Percentiles rank a stretch among this genome's conserved stretches.
Evolutionary conservation across 345 rosid species (phyloP).

Genomic region (Leavenworthia alabamica): DNA sequence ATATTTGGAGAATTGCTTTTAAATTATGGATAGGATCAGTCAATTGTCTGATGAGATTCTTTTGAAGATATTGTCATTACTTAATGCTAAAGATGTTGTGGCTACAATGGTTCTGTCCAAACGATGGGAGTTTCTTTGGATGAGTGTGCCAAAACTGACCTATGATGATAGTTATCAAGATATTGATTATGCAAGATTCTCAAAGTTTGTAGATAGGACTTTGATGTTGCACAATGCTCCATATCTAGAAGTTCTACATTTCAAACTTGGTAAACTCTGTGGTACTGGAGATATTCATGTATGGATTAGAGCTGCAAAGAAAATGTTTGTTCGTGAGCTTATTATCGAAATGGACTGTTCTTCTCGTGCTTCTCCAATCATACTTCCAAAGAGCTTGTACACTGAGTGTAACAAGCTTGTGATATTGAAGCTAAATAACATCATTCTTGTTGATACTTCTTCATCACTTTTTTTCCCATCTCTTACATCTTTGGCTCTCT

Average conservation of each 20-base stretch:
- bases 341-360: neutral
- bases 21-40: neutral
- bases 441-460: neutral
- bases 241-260: neutral
- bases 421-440: neutral
- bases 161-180: neutral
- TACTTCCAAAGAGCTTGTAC: neutral
- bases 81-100: neutral
- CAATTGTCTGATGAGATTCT: neutral
- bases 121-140: slow-evolving; percentile 2
- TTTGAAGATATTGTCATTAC: neutral
- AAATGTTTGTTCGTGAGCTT: neutral
- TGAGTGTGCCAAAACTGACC: neutral
- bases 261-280: neutral
- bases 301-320: neutral
- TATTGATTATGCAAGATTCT: neutral
- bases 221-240: neutral
- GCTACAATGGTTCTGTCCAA: slow-evolving; percentile 1
- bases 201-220: neutral
- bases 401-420: neutral
- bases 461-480: neutral
- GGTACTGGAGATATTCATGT: neutral
- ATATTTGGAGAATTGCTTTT: neutral
- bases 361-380: neutral
- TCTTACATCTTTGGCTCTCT: neutral